Conservation (phyloP, 345 rosid genomes). For the Erysimum cheiranthoides region DNA sequence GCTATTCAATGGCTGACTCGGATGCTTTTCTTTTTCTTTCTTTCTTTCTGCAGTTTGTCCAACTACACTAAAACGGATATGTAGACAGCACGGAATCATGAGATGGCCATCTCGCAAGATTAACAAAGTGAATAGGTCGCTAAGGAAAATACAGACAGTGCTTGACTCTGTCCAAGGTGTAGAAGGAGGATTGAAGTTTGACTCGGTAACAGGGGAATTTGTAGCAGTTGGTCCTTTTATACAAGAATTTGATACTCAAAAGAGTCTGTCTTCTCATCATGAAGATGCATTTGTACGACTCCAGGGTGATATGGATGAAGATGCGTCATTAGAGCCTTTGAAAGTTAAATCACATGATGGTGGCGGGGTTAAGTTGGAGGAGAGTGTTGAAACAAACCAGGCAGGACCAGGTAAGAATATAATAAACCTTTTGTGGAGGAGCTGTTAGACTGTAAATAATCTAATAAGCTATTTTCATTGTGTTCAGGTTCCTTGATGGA, state of each 20-base stretch:
- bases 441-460: not conserved
- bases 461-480: slow-evolving; percentile 19
- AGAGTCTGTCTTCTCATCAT: slow-evolving; percentile 43
- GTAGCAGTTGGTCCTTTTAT: slow-evolving; percentile 59
- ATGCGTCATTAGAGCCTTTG: slow-evolving; percentile 17
- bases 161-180: slow-evolving; percentile 90
- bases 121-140: slow-evolving; percentile 84
- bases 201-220: slow-evolving; percentile 70
- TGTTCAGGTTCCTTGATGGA: slow-evolving; percentile 43
- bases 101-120: slow-evolving; percentile 98
- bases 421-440: not conserved
- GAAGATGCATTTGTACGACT: slow-evolving; percentile 36
- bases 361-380: slow-evolving; percentile 58
- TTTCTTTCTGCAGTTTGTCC: slow-evolving; percentile 71
- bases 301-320: slow-evolving; percentile 16
- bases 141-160: slow-evolving; percentile 80
- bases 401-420: slow-evolving; percentile 20
- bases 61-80: slow-evolving; percentile 91
- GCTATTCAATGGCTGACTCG: slow-evolving; percentile 12
- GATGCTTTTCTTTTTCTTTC: slow-evolving; percentile 20
- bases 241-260: slow-evolving; percentile 53
- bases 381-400: slow-evolving; percentile 45
- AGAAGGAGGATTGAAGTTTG: slow-evolving; percentile 78
- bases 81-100: slow-evolving; percentile 90
- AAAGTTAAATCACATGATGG: slow-evolving; percentile 36